Evolutionary conservation across 2,329 filamentous ascomycete species (phyloP).

Genomic region (Exophiala phaeomuriformis): DNA sequence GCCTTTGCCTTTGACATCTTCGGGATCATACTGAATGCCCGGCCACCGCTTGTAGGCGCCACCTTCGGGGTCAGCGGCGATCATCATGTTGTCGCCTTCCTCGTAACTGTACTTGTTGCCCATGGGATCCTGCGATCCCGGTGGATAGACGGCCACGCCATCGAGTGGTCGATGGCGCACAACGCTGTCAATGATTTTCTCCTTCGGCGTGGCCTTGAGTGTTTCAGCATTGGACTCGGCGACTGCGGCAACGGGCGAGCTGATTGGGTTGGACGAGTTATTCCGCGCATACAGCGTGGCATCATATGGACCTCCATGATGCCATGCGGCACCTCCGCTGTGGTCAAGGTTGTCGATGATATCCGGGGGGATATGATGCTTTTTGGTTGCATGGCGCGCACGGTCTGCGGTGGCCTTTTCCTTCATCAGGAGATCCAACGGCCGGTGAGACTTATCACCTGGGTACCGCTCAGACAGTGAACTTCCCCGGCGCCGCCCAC

Average conservation of each 20-base stretch:
- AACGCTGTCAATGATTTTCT: conserved; percentile 69
- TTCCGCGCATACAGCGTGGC: conserved; percentile 71
- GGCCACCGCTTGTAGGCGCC: conserved; percentile 73
- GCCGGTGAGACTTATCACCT: conserved; percentile 23
- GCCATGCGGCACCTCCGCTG: conserved; percentile 37
- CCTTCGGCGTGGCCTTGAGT: conserved; percentile 68
- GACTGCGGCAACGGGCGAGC: conserved; percentile 66
- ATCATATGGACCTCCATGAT: conserved; percentile 88
- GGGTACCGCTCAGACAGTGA: conserved; percentile 34
- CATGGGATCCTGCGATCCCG: conserved; percentile 59
- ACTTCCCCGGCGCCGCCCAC: conserved; percentile 34
- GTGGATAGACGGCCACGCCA: conserved; percentile 68
- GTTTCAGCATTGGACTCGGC: conserved; percentile 66
- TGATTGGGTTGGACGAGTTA: conserved; percentile 41
- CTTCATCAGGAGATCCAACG: conserved; percentile 23
- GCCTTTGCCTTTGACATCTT: conserved; percentile 76
- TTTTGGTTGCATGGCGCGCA: conserved; percentile 58
- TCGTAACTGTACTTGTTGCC: conserved; percentile 70
- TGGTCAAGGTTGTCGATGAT: conserved; percentile 72
- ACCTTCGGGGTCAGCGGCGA: conserved; percentile 58
- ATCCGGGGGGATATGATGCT: conserved; percentile 62
- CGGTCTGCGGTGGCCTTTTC: conserved; percentile 41
- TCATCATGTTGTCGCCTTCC: conserved; percentile 81
- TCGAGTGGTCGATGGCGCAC: conserved; percentile 69
- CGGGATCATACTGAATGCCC: conserved; percentile 58